Conservation (phyloP, 106 monocot species). For the Apostasia ramifera region DNA sequence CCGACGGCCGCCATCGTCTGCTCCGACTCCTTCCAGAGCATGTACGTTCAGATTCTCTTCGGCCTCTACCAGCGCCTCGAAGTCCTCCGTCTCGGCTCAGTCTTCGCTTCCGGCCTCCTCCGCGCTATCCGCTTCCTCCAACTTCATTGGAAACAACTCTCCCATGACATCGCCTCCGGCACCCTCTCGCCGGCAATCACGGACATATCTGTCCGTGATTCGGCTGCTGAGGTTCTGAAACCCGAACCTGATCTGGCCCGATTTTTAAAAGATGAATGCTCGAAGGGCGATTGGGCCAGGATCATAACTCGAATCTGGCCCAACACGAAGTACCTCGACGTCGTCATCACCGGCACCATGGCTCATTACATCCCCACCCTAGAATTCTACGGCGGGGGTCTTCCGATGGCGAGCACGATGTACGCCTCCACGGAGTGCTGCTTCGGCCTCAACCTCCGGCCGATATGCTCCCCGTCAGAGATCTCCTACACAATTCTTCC, state of each 20-base stretch:
- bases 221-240: slow-evolving; percentile 19
- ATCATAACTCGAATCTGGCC: slow-evolving; percentile 1
- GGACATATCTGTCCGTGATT: slow-evolving; percentile 31
- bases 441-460: slow-evolving; percentile 80
- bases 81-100: slow-evolving; percentile 58
- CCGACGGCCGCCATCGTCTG: slow-evolving; percentile 42
- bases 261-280: background rate
- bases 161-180: slow-evolving; percentile 36
- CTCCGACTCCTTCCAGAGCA: slow-evolving; percentile 25
- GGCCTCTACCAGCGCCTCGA: slow-evolving; percentile 42
- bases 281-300: background rate
- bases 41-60: slow-evolving; percentile 42
- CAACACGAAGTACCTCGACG: slow-evolving; percentile 10
- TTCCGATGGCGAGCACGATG: slow-evolving; percentile 90
- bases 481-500: slow-evolving; percentile 16
- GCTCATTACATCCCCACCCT: slow-evolving; percentile 26
- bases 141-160: slow-evolving; percentile 41
- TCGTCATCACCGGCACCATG: slow-evolving; percentile 8
- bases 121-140: slow-evolving; percentile 68
- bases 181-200: slow-evolving; percentile 23
- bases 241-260: slow-evolving; percentile 22
- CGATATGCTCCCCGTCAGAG: slow-evolving; percentile 53
- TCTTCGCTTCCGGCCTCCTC: slow-evolving; percentile 71
- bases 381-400: slow-evolving; percentile 69
- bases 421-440: slow-evolving; percentile 92